Percentiles rank a stretch among this genome's conserved stretches.
Conservation (phyloP, 768 basidiomycete species). For the Leccinum uliginosum region DNA sequence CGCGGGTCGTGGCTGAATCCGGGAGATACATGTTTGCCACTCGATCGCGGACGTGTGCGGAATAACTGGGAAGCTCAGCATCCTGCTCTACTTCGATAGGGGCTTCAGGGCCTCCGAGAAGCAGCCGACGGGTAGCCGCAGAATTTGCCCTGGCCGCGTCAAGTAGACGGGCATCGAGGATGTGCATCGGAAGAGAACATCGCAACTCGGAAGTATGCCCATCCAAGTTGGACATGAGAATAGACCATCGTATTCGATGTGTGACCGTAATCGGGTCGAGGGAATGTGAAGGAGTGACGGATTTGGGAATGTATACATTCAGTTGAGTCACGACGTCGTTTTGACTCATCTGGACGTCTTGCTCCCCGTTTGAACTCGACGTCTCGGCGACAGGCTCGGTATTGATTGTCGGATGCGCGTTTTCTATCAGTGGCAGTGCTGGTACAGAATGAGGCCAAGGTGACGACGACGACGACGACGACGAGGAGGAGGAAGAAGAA, state of each 20-base stretch:
- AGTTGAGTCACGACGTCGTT: conserved; percentile 59
- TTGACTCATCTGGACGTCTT: conserved; percentile 25
- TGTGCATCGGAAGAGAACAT: conserved; percentile 84
- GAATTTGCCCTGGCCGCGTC: conserved; percentile 73
- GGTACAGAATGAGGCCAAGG: conserved; percentile 2
- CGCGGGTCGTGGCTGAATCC: conserved; percentile 57
- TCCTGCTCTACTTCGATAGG: conserved; percentile 51
- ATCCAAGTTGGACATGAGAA: conserved; percentile 78
- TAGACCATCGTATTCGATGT: conserved; percentile 80
- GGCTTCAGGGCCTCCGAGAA: conserved; percentile 37
- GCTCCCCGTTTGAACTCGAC: conserved; percentile 6
- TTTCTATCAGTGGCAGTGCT: background rate
- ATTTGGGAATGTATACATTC: conserved; percentile 54
- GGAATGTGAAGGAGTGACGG: conserved; percentile 63
- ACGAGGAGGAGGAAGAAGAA: background rate
- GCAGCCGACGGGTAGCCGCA: conserved; percentile 60
- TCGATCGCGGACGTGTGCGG: conserved; percentile 84
- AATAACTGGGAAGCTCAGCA: conserved; percentile 82
- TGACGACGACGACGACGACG: conserved; percentile 11
- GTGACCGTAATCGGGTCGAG: conserved; percentile 71
- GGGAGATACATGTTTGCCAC: conserved; percentile 75
- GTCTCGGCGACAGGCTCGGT: conserved; percentile 8
- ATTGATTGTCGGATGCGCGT: background rate
- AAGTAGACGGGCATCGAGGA: conserved; percentile 70
- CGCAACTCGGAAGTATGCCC: conserved; percentile 94